Evolutionary conservation across 306 rosid genomes (phyloP).

Genomic region (Castanea sativa): DNA sequence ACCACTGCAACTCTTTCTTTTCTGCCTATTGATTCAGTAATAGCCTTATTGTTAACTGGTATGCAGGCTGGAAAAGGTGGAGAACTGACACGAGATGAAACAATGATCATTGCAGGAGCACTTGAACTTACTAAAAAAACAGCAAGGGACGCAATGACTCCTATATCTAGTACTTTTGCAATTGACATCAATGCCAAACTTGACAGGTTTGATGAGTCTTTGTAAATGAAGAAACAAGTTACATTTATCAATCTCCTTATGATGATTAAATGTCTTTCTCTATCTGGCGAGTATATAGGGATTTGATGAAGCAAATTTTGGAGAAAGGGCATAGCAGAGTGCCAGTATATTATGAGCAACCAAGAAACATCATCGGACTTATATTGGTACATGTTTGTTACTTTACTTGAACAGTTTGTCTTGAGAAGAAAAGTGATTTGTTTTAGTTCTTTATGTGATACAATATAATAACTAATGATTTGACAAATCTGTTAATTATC

Average conservation of each 20-base stretch:
- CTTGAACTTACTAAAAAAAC: slow-evolving; percentile 77
- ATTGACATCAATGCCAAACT: slow-evolving; percentile 72
- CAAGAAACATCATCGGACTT: slow-evolving; percentile 86
- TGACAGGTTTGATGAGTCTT: slow-evolving; percentile 51
- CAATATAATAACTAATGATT: no score
- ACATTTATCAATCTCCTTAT: not conserved
- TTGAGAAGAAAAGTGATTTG: not conserved
- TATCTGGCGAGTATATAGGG: slow-evolving; percentile 33
- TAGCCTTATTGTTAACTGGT: slow-evolving; percentile 15
- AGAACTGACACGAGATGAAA: slow-evolving; percentile 88
- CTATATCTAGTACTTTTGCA: slow-evolving; percentile 69
- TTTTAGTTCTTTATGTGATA: not conserved
- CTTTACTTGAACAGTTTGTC: not conserved
- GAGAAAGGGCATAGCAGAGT: slow-evolving; percentile 96
- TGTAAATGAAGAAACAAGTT: not conserved
- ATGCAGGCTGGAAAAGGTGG: slow-evolving; percentile 98
- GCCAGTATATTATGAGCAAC: slow-evolving; percentile 86
- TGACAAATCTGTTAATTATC: no score
- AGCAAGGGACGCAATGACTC: slow-evolving; percentile 89
- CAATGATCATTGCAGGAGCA: slow-evolving; percentile 97
- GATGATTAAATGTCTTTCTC: not conserved
- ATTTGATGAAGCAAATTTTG: slow-evolving; percentile 68
- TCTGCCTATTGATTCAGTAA: not conserved
- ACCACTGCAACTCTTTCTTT: not conserved
- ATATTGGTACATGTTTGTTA: slow-evolving; percentile 47